These are phyloP conservation scores for Pichia heedii DNA, from an alignment of 805 yeast genomes.

Conservation along the genomic window DNA sequence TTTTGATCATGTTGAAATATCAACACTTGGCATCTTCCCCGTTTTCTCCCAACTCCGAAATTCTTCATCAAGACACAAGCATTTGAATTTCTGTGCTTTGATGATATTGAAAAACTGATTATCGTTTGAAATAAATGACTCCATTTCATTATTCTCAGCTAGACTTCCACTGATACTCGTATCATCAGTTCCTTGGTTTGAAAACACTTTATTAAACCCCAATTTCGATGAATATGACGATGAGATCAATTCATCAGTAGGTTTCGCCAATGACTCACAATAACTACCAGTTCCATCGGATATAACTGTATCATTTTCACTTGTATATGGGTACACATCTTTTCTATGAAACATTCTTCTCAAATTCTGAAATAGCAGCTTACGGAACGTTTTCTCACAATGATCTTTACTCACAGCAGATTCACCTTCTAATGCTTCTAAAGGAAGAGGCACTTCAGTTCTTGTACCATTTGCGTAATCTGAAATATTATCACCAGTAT, in stretches of 20 bases:
- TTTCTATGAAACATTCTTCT: neutral
- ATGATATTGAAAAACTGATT: neutral
- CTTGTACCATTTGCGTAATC: no score
- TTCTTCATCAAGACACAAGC: neutral
- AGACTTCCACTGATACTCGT: neutral
- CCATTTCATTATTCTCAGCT: neutral
- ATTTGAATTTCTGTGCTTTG: slow-evolving; percentile 2
- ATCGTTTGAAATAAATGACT: slow-evolving; percentile 5
- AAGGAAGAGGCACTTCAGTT: no score
- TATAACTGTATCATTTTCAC: neutral
- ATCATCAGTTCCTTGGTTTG: neutral
- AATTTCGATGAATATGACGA: neutral
- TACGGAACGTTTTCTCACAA: neutral
- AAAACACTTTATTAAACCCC: neutral
- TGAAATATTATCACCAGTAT: no score
- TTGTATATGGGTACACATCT: neutral
- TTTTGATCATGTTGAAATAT: neutral
- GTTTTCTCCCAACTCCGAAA: slow-evolving; percentile 4
- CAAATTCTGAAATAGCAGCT: neutral
- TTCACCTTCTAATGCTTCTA: neutral
- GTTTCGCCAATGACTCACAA: neutral
- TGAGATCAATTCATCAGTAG: neutral
- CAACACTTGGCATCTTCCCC: slow-evolving; percentile 2
- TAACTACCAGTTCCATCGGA: neutral
- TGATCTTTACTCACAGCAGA: neutral